Percentiles rank a stretch among this genome's conserved stretches.
These are phyloP conservation scores for Syncephalastrum racemosum DNA, from an alignment of 371 early-diverging fungal genomes.

Conservation along the genomic window DNA sequence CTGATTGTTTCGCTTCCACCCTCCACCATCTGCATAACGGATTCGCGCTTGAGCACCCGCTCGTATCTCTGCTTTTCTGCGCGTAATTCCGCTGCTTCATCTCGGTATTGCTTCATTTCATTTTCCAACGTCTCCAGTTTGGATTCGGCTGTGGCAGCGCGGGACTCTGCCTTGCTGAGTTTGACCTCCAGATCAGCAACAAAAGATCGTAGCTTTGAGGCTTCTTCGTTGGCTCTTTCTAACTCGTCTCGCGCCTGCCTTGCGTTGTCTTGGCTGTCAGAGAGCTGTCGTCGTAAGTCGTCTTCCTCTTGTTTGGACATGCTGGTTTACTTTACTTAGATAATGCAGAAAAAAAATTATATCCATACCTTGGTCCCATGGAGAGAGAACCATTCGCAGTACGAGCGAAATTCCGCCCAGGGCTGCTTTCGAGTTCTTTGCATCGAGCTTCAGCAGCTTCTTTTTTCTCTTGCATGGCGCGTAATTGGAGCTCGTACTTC, in stretches of 20 bases:
- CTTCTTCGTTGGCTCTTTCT: conserved; percentile 18
- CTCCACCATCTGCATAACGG: conserved; percentile 31
- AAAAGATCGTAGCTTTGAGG: conserved; percentile 14
- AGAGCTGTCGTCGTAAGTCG: neutral
- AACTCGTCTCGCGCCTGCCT: conserved; percentile 6
- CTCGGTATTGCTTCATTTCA: conserved; percentile 31
- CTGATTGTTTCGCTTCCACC: conserved; percentile 22
- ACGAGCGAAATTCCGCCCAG: no score
- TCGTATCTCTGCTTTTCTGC: conserved; percentile 36
- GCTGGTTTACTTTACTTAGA: conserved; percentile 3
- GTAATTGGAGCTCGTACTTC: conserved; percentile 32
- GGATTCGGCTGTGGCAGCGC: conserved; percentile 18
- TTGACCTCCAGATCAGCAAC: conserved; percentile 33
- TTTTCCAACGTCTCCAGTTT: conserved; percentile 20
- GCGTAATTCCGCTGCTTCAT: conserved; percentile 26
- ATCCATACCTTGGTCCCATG: neutral
- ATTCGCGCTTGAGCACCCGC: conserved; percentile 32
- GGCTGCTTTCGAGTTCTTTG: conserved; percentile 10
- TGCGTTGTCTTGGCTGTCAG: no score
- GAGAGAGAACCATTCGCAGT: no score
- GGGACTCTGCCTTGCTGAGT: conserved; percentile 25
- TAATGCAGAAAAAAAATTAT: conserved; percentile 2
- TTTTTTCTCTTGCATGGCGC: conserved; percentile 27
- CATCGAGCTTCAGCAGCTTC: conserved; percentile 24
- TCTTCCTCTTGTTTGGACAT: neutral